Conservation (phyloP, 2,329 filamentous ascomycete species). For the Colletotrichum caudatum region DNA sequence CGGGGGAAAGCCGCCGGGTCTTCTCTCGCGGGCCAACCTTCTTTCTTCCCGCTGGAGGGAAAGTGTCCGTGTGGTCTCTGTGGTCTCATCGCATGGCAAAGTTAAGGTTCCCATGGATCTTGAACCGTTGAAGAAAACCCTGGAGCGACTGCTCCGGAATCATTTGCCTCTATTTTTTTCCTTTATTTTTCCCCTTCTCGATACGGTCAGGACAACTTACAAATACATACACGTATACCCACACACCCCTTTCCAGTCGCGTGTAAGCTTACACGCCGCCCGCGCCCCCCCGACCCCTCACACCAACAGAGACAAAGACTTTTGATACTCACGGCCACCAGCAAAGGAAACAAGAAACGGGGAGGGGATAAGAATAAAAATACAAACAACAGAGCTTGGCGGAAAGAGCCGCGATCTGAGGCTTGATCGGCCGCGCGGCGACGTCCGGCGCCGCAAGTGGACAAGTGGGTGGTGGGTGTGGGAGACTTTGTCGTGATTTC, state of each 20-base stretch:
- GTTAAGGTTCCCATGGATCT: conserved; percentile 19
- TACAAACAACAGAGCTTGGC: background rate
- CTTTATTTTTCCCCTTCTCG: background rate
- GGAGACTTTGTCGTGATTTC: background rate
- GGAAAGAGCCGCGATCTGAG: background rate
- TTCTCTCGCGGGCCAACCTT: too few species aligned
- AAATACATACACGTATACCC: background rate
- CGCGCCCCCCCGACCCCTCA: too few species aligned
- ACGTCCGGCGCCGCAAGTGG: conserved; percentile 5
- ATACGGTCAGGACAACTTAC: conserved; percentile 14
- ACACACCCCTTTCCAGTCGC: too few species aligned
- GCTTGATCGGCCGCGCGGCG: background rate
- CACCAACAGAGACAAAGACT: background rate
- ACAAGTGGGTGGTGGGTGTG: too few species aligned
- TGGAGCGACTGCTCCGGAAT: conserved; percentile 30
- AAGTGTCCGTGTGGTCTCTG: background rate
- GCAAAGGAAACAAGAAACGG: background rate
- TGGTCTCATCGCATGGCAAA: conserved; percentile 21
- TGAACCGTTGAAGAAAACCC: conserved; percentile 27
- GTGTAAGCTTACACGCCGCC: background rate
- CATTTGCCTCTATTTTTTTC: too few species aligned
- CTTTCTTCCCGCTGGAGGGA: background rate
- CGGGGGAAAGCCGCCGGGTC: background rate
- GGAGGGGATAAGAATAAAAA: too few species aligned
- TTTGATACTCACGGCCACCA: background rate